These are phyloP conservation scores for Mrakia frigida DNA, from an alignment of 768 basidiomycete genomes.

Conservation along the genomic window DNA sequence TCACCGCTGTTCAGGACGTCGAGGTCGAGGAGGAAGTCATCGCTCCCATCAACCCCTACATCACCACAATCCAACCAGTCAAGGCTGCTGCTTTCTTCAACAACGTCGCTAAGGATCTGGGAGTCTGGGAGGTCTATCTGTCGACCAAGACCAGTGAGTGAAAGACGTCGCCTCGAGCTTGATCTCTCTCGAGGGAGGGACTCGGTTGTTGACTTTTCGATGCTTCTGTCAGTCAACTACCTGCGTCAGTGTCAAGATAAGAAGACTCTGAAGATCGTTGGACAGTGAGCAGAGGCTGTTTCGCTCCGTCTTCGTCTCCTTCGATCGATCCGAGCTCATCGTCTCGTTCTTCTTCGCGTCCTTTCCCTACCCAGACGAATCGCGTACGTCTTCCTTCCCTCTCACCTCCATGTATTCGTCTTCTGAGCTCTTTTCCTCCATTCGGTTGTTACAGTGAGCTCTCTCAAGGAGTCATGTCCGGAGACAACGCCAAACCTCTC, in stretches of 20 bases:
- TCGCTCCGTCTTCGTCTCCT: too few relatives aligned
- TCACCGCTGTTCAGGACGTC: neutral
- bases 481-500: constrained; percentile 1
- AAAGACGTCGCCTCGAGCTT: neutral
- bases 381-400: neutral
- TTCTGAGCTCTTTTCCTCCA: neutral
- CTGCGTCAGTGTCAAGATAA: neutral
- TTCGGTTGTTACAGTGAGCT: neutral
- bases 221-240: neutral
- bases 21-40: neutral
- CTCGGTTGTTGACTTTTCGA: neutral
- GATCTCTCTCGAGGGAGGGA: too few relatives aligned
- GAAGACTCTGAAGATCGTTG: neutral
- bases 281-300: too few relatives aligned
- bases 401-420: neutral
- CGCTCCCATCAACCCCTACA: neutral
- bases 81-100: neutral
- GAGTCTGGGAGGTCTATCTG: neutral
- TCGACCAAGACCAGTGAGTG: neutral
- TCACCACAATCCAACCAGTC: neutral
- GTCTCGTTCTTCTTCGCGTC: neutral
- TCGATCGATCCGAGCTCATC: too few relatives aligned
- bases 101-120: neutral
- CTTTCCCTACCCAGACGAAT: neutral
- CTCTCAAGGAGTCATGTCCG: neutral